Base-by-base conservation (phyloP, 306 rosid genomes). In the Vigna nakashimae region DNA sequence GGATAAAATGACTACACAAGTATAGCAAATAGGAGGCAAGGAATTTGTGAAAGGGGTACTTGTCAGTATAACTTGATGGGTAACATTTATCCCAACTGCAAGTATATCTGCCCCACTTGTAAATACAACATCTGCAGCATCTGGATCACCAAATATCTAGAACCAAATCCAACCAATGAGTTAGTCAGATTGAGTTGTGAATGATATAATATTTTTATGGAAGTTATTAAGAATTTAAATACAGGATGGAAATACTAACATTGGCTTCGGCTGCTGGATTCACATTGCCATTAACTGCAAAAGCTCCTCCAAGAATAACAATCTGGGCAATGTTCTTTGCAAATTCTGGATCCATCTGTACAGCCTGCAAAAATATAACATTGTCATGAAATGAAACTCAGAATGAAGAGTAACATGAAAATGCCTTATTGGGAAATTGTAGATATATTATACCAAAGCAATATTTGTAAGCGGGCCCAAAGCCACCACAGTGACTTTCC, bases 191-290 rank as follows among this genome's bases (percentile, higher is more conserved):
- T 17, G 59, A 70, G 34, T 56, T 30, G 77, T 18, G 17, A 74
- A 24, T 15, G 13, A 24, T 45, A 53, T 14, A 11, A 36, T 58
- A 58, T n/a, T 71, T 67, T 64, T 22, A 53, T 9, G 16, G 64
- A 67, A 49, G 45, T 64, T 66, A 82, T 38, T 55, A 15, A 55
- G 50, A 40, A 24, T 56, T 56, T 36, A 56, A 48, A 74, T 46
- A 18, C 73, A 50, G 24, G 69, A 46, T 66, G 42, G 38, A 45
- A 28, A 76, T 68, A 85, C 89, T 78, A 74, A 88, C 97, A 75
- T 95, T 95, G 77, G 98, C 98, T 87, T 94, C 98, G 24, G 97
- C 88, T 34, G 97, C 97, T 65, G 97, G 97, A 85, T 94, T 94
- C 43, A 87, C 98, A 88, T 94, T 94, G 78, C 97, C 98, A 82